These are phyloP conservation scores for Pseudogymnoascus sp. DNA, from an alignment of 2,329 filamentous ascomycete species.

Conservation along the genomic window DNA sequence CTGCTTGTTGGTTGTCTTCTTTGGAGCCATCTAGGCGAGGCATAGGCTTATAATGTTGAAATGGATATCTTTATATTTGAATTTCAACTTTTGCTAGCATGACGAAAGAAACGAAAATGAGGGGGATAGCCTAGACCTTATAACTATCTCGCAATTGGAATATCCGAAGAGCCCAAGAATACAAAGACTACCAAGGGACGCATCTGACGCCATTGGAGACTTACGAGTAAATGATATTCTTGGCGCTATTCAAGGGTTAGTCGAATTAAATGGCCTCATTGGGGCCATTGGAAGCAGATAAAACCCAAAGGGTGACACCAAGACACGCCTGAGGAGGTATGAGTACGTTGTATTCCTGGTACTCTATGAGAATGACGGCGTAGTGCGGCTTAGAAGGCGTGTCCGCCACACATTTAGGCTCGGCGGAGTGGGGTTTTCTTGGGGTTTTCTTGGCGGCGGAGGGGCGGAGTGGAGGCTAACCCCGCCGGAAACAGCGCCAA, in stretches of 20 bases:
- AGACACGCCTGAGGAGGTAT: not conserved
- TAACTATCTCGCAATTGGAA: constrained; percentile 1
- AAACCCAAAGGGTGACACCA: not conserved
- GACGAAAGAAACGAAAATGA: constrained; percentile 4
- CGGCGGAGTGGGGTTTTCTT: constrained; percentile 1
- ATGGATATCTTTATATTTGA: not conserved
- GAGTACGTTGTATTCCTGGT: constrained; percentile 3
- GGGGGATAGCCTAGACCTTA: constrained; percentile 1
- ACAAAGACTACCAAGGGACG: constrained; percentile 1
- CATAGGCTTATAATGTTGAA: constrained; percentile 9
- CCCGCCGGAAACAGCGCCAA: not conserved
- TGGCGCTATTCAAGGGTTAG: not conserved
- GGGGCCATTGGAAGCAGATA: not conserved
- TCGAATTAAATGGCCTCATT: not conserved
- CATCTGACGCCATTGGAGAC: constrained; percentile 2
- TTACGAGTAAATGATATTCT: constrained; percentile 6
- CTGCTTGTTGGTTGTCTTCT: constrained; percentile 5
- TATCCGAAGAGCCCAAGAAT: not conserved
- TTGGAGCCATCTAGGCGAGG: constrained; percentile 7
- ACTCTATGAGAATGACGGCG: not conserved
- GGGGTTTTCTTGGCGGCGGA: not conserved
- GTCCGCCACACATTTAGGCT: not conserved
- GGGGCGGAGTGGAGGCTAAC: not conserved
- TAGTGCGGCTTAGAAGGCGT: not conserved
- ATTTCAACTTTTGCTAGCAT: constrained; percentile 2